Base-by-base conservation (phyloP, 805 yeast genomes). In the Candida dendrica region DNA sequence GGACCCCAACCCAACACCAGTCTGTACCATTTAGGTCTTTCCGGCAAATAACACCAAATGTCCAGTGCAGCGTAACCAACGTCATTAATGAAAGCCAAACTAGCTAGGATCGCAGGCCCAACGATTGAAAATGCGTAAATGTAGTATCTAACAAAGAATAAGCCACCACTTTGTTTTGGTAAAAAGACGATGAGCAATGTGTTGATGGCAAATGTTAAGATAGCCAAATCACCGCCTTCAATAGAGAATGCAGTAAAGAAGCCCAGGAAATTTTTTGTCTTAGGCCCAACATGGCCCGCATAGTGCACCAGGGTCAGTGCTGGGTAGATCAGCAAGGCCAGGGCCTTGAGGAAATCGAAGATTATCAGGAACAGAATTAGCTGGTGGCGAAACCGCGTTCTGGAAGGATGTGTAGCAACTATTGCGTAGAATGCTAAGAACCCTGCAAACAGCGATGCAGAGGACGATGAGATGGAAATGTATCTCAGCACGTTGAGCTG, bases 211-310 rank as follows among this genome's bases (percentile, higher is more conserved):
- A 89, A 84, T 30, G 82, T 72, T 27, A 87, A 65, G 40, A 88
- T 89, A 15, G 93, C 89, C 30, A 87, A 56, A 61, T 89, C 97
- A 2, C 90, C 88, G 17, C 95, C 95, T 60, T 86, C 95, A 13
- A 84, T 82, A 18, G 87, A 72, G 33, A 80, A 70, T 3, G 90
- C 85, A 1, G 95, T 84, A 60, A 86, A 79, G 68, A 84, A 88
- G 2, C 95, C 96, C 2, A 56, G 36, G 32, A 50, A 55, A 29
- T 56, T 39, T 10, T 46, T 38, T 0, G 50, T 46, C 15, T 41
- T 45, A 3, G 19, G 37, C 15, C 47, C 44, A 10, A 44, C 39
- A 4, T 43, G 41, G 30, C 83, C 72, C 4, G 78, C 75, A 53
- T 80, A 77, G 33, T 65, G 65, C 7, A 70, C 55, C 19, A 76